Percentiles rank a stretch among this genome's conserved stretches.
These are phyloP conservation scores for Alternaria atra DNA, from an alignment of 2,329 filamentous ascomycete genomes.

Conservation along the genomic window DNA sequence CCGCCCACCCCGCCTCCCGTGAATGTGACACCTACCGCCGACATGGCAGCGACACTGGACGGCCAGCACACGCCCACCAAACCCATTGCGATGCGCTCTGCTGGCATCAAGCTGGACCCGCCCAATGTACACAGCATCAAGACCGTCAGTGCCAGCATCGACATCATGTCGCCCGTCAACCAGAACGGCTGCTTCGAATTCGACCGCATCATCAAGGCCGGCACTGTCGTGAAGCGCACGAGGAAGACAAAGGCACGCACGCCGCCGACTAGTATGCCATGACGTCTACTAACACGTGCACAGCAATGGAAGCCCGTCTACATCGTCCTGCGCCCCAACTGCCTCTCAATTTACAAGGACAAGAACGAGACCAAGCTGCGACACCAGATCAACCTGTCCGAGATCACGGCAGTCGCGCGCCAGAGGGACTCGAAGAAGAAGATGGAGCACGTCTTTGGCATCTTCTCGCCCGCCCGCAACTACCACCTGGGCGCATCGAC, in stretches of 20 bases:
- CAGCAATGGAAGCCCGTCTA: slow-evolving; percentile 91
- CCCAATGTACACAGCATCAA: slow-evolving; percentile 36
- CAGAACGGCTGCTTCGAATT: slow-evolving; percentile 96
- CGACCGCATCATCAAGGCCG: slow-evolving; percentile 90
- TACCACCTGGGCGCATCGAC: slow-evolving; percentile 85
- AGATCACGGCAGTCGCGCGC: slow-evolving; percentile 88
- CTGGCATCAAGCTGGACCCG: slow-evolving; percentile 39
- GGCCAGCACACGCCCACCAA: slow-evolving; percentile 37
- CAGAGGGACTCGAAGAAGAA: slow-evolving; percentile 90
- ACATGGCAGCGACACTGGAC: slow-evolving; percentile 32
- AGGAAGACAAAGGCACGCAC: slow-evolving; percentile 74
- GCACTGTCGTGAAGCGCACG: slow-evolving; percentile 85
- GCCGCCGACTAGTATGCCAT: not conserved
- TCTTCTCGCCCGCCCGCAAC: slow-evolving; percentile 91
- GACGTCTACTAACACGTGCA: slow-evolving; percentile 19
- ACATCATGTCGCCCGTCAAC: slow-evolving; percentile 84
- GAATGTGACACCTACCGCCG: slow-evolving; percentile 29
- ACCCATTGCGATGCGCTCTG: slow-evolving; percentile 30
- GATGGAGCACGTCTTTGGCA: slow-evolving; percentile 85
- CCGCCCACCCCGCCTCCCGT: slow-evolving; percentile 8
- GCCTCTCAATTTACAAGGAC: slow-evolving; percentile 92
- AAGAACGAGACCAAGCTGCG: slow-evolving; percentile 88
- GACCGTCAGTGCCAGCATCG: slow-evolving; percentile 54
- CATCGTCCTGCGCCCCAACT: slow-evolving; percentile 88
- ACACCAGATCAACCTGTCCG: slow-evolving; percentile 85